Percentiles rank a stretch among this genome's conserved stretches.
These are phyloP conservation scores for Luffa acutangula DNA, from an alignment of 306 rosid genomes.

Conservation along the genomic window DNA sequence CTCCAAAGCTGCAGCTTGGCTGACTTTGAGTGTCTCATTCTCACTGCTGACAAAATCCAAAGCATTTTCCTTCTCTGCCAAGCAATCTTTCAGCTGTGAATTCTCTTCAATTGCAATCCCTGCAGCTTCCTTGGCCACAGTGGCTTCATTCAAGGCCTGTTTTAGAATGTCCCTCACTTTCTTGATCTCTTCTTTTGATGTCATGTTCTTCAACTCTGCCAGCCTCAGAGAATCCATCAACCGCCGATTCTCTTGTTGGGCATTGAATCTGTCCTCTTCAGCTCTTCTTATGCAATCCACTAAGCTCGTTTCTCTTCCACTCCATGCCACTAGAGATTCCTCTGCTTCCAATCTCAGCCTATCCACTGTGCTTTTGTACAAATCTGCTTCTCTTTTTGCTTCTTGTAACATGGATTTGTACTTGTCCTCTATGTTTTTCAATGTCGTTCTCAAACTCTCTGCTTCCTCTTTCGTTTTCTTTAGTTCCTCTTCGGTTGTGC, in stretches of 20 bases:
- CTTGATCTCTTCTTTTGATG: slow-evolving; percentile 60
- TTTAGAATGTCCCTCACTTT: slow-evolving; percentile 77
- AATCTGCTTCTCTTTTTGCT: slow-evolving; percentile 51
- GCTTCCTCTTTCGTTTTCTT: slow-evolving; percentile 41
- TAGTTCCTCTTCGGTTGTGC: slow-evolving; percentile 38
- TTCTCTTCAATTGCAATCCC: slow-evolving; percentile 64
- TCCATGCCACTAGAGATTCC: slow-evolving; percentile 68
- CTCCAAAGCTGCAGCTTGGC: slow-evolving; percentile 54
- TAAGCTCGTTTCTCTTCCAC: slow-evolving; percentile 50
- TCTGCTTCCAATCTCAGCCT: slow-evolving; percentile 78
- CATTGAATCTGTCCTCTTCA: slow-evolving; percentile 50
- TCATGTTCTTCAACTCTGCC: slow-evolving; percentile 23
- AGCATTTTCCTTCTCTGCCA: slow-evolving; percentile 27
- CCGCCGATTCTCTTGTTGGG: slow-evolving; percentile 31
- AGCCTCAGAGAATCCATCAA: slow-evolving; percentile 23
- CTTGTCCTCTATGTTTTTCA: slow-evolving; percentile 34
- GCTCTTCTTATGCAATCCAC: slow-evolving; percentile 59
- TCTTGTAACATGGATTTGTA: slow-evolving; percentile 32
- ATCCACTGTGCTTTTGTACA: slow-evolving; percentile 42
- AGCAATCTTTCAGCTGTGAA: slow-evolving; percentile 45
- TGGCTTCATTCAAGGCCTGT: slow-evolving; percentile 80
- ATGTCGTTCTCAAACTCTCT: slow-evolving; percentile 30
- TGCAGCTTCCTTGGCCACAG: slow-evolving; percentile 67
- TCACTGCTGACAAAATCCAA: slow-evolving; percentile 35
- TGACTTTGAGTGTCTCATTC: slow-evolving; percentile 45